Evolutionary conservation across 2,329 filamentous ascomycete genomes (phyloP).

Genomic region (Penicillium sp.): DNA sequence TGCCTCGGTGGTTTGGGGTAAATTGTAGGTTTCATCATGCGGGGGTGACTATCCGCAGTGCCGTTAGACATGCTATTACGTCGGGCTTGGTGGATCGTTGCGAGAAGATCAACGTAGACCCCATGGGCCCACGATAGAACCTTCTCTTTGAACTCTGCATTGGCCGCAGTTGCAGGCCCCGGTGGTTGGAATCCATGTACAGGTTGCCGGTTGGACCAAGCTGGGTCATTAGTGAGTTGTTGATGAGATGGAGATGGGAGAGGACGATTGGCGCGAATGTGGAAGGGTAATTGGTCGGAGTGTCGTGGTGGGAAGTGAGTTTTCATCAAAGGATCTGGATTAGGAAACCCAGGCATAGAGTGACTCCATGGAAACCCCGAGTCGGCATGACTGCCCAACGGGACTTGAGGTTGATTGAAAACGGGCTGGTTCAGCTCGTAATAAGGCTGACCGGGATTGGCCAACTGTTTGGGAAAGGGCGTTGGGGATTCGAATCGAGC

Average conservation of each 20-base stretch:
- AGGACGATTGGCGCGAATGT: constrained; percentile 28
- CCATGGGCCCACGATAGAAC: constrained; percentile 70
- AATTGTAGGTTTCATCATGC: constrained; percentile 56
- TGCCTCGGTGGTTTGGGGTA: constrained; percentile 64
- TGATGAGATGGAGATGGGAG: constrained; percentile 22
- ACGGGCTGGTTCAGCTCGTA: constrained; percentile 33
- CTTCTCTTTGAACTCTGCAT: constrained; percentile 66
- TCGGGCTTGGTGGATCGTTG: constrained; percentile 61
- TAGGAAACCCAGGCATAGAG: constrained; percentile 26
- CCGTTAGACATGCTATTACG: constrained; percentile 52
- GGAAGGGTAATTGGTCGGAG: constrained; percentile 35
- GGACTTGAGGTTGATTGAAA: constrained; percentile 31
- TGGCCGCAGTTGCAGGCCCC: constrained; percentile 29
- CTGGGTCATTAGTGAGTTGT: constrained; percentile 23
- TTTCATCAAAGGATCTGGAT: constrained; percentile 34
- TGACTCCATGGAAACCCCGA: constrained; percentile 36
- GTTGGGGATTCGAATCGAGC: constrained; percentile 45
- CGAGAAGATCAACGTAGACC: constrained; percentile 70
- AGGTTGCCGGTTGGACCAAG: constrained; percentile 28
- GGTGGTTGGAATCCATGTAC: constrained; percentile 25
- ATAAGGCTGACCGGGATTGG: constrained; percentile 22
- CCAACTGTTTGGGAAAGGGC: constrained; percentile 24
- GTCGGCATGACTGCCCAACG: constrained; percentile 28
- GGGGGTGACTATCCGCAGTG: constrained; percentile 42
- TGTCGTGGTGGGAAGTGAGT: constrained; percentile 42